These are phyloP conservation scores for Pseudonectria foliicola DNA, from an alignment of 2,329 filamentous ascomycete genomes.

Conservation along the genomic window DNA sequence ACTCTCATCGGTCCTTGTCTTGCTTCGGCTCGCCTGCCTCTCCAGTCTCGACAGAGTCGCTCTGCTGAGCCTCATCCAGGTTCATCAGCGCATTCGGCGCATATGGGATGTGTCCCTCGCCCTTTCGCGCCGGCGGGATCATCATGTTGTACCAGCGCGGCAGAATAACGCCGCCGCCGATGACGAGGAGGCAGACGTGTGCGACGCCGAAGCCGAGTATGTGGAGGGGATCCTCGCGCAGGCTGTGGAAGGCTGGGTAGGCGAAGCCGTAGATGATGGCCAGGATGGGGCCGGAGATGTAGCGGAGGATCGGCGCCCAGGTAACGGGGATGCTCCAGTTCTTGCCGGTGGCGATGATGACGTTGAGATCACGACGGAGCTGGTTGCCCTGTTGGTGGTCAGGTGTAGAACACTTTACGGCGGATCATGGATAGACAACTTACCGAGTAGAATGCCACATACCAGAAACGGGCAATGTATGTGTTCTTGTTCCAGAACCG, in stretches of 20 bases:
- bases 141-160: constrained; percentile 48
- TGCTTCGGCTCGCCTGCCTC: constrained; percentile 5
- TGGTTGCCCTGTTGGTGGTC: constrained; percentile 41
- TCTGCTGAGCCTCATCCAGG: constrained; percentile 7
- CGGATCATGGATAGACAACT: constrained; percentile 11
- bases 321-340: constrained; percentile 50
- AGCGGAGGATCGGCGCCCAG: constrained; percentile 43
- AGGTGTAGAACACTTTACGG: constrained; percentile 4
- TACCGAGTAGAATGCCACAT: constrained; percentile 50
- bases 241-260: constrained; percentile 41
- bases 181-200: constrained; percentile 38
- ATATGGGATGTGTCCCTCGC: constrained; percentile 34
- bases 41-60: constrained; percentile 10
- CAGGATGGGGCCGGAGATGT: constrained; percentile 41
- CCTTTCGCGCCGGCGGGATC: constrained; percentile 38
- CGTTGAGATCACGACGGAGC: constrained; percentile 47
- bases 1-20: constrained; percentile 6
- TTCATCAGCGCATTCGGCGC: constrained; percentile 18
- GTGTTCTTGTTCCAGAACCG: constrained; percentile 34
- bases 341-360: constrained; percentile 43
- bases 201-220: constrained; percentile 43
- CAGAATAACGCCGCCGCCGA: constrained; percentile 41
- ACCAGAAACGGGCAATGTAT: constrained; percentile 40
- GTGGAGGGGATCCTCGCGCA: constrained; percentile 43
- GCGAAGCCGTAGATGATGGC: constrained; percentile 46